Conservation (phyloP, 768 basidiomycete species). For the Kwoniella dendrophila region DNA sequence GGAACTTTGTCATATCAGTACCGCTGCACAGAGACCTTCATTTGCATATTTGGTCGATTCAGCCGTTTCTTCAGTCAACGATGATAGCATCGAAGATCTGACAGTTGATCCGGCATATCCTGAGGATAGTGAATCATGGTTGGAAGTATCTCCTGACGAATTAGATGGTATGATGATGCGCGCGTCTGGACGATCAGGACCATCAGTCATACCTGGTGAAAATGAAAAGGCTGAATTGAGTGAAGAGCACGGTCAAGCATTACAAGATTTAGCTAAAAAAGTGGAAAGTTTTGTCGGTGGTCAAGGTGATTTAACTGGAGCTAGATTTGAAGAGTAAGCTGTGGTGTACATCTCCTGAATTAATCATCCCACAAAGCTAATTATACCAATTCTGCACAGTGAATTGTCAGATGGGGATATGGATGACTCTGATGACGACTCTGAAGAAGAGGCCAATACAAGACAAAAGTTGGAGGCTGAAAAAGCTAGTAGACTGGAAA, state of each 20-base stretch:
- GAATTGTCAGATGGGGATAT: slow-evolving; percentile 70
- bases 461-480: slow-evolving; percentile 53
- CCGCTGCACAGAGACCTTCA: slow-evolving; percentile 68
- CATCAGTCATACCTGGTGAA: slow-evolving; percentile 55
- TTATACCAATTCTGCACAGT: slow-evolving; percentile 55
- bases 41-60: slow-evolving; percentile 74
- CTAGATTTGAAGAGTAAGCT: slow-evolving; percentile 83
- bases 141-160: slow-evolving; percentile 73
- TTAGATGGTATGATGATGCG: slow-evolving; percentile 71
- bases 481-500: slow-evolving; percentile 71
- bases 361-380: too few species aligned
- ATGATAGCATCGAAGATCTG: slow-evolving; percentile 32
- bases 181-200: slow-evolving; percentile 59
- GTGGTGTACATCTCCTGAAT: too few species aligned
- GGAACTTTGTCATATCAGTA: slow-evolving; percentile 47
- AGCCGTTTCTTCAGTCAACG: slow-evolving; percentile 62
- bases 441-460: slow-evolving; percentile 60
- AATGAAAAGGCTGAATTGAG: slow-evolving; percentile 62
- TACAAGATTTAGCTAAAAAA: slow-evolving; percentile 77
- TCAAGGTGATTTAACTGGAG: slow-evolving; percentile 85
- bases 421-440: slow-evolving; percentile 58
- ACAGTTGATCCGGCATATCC: slow-evolving; percentile 39
- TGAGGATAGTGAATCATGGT: slow-evolving; percentile 84
- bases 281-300: slow-evolving; percentile 90
- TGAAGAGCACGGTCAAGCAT: slow-evolving; percentile 67